These are phyloP conservation scores for Meyerozyma sp. DNA, from an alignment of 1,139 yeast species.

Conservation along the genomic window DNA sequence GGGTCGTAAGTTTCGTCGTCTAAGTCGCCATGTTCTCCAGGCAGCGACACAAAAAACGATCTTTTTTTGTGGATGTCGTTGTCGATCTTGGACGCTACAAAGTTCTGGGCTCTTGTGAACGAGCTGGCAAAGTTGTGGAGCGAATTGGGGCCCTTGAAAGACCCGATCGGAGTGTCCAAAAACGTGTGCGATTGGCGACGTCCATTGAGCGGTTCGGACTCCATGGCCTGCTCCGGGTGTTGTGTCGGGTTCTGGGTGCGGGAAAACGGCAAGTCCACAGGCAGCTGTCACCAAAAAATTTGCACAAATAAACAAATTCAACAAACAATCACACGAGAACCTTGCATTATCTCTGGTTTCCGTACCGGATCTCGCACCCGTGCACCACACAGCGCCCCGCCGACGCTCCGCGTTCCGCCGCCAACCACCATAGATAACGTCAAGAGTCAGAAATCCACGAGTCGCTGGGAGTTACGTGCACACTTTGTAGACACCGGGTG, in stretches of 20 bases:
- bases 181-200: slow-evolving; percentile 22
- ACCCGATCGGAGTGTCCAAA: slow-evolving; percentile 39
- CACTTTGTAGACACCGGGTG: too few relatives aligned
- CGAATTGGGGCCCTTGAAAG: slow-evolving; percentile 44
- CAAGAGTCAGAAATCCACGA: background rate
- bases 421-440: background rate
- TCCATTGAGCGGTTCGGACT: background rate
- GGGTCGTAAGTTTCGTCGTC: slow-evolving; percentile 69
- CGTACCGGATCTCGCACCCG: too few relatives aligned
- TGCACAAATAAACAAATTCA: background rate
- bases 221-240: background rate
- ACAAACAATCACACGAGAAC: background rate
- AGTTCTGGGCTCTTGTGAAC: slow-evolving; percentile 43
- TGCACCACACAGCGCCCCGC: background rate
- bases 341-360: too few relatives aligned
- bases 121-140: slow-evolving; percentile 45
- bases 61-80: slow-evolving; percentile 39
- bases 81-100: slow-evolving; percentile 41
- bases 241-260: background rate
- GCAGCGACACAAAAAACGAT: slow-evolving; percentile 28
- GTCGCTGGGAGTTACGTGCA: too few relatives aligned
- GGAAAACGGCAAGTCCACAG: background rate
- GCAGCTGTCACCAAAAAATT: background rate
- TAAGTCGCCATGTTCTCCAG: background rate
- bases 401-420: background rate